phyloP scores from a whole-genome alignment of 1,284 basidiomycete genomes.

The Ceratorhiza oryzae-sativae region DNA sequence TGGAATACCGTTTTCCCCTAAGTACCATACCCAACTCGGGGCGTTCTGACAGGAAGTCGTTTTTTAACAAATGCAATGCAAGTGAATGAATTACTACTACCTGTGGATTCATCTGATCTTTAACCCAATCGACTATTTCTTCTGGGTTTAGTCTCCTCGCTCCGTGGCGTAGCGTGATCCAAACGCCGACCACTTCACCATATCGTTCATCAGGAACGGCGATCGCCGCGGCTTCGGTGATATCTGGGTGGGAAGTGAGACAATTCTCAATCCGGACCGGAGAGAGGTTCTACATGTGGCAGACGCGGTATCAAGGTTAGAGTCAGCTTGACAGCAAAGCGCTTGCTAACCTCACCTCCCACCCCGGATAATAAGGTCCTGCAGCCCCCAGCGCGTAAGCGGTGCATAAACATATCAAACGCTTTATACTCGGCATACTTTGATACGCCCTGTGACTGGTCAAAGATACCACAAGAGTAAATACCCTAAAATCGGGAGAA shows the following conservation, averaged over 20 bases:
- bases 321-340: not conserved
- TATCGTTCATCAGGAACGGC: slow-evolving; percentile 73
- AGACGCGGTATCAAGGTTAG: not conserved
- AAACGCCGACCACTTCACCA: slow-evolving; percentile 81
- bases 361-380: slow-evolving; percentile 88
- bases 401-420: not conserved
- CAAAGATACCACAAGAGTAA: not conserved
- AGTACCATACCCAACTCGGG: slow-evolving; percentile 83
- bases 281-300: slow-evolving; percentile 70
- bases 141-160: slow-evolving; percentile 54
- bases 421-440: slow-evolving; percentile 54
- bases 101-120: slow-evolving; percentile 74
- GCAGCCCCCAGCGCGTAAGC: slow-evolving; percentile 35
- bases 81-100: slow-evolving; percentile 51
- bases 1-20: slow-evolving; percentile 66
- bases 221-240: slow-evolving; percentile 77
- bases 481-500: not conserved
- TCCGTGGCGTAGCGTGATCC: slow-evolving; percentile 65
- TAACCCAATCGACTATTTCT: slow-evolving; percentile 62
- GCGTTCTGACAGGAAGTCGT: slow-evolving; percentile 60
- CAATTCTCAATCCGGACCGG: slow-evolving; percentile 86
- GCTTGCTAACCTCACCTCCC: slow-evolving; percentile 65
- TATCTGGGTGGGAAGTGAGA: slow-evolving; percentile 65
- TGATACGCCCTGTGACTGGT: slow-evolving; percentile 77
- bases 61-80: not conserved